These are phyloP conservation scores for Diversispora epigaea DNA, from an alignment of 192 early-diverging fungal species.

Conservation along the genomic window DNA sequence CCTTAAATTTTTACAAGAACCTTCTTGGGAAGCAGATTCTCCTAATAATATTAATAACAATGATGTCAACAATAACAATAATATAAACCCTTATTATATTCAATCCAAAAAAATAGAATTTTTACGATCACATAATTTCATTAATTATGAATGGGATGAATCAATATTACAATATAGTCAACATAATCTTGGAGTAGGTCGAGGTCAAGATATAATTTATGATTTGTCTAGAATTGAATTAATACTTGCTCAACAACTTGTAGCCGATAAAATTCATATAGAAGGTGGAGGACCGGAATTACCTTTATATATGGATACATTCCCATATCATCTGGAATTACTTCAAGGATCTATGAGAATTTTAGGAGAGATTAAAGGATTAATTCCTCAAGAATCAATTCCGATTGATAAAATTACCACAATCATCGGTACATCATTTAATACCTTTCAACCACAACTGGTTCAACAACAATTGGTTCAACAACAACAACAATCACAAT, in stretches of 20 bases:
- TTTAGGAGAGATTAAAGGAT: conserved; percentile 17
- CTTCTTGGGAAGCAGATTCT: neutral
- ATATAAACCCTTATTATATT: neutral
- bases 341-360: conserved; percentile 12
- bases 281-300: neutral
- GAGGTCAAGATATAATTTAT: conserved; percentile 24
- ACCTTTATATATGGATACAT: conserved; percentile 2
- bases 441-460: neutral
- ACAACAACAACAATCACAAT: neutral
- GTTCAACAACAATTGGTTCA: too few species aligned
- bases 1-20: conserved; percentile 22
- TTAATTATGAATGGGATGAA: conserved; percentile 23
- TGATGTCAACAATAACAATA: too few species aligned
- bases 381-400: conserved; percentile 26
- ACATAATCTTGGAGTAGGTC: conserved; percentile 17
- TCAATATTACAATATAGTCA: conserved; percentile 26
- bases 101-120: neutral
- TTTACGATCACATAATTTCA: neutral
- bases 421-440: neutral
- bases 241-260: conserved; percentile 11
- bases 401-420: conserved; percentile 10
- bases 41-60: too few species aligned
- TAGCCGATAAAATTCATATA: conserved; percentile 16
- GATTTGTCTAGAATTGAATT: conserved; percentile 27
- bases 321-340: conserved; percentile 32